These are phyloP conservation scores for Verticillium isaacii DNA, from an alignment of 2,329 filamentous ascomycete species.

Conservation along the genomic window DNA sequence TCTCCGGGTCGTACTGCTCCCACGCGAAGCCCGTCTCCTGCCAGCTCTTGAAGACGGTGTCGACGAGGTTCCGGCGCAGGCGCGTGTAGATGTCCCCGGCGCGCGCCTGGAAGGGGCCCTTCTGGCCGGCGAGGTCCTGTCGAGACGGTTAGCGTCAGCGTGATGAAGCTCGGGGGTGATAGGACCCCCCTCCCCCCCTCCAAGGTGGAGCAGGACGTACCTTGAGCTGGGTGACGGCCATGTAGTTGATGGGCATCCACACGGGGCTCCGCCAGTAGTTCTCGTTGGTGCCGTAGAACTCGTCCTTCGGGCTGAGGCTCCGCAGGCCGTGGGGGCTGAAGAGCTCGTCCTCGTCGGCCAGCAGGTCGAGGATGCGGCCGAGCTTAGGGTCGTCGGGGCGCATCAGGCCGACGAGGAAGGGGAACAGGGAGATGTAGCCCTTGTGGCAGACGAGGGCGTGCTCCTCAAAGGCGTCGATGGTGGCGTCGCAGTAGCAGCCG, in stretches of 20 bases:
- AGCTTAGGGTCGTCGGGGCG: conserved; percentile 69
- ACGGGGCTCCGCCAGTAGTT: conserved; percentile 97
- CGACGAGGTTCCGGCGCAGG: conserved; percentile 78
- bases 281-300: conserved; percentile 83
- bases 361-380: conserved; percentile 68
- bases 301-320: conserved; percentile 78
- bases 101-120: conserved; percentile 62
- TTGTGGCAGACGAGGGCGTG: conserved; percentile 88
- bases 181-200: too few relatives aligned
- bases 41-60: conserved; percentile 87
- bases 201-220: conserved; percentile 45
- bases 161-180: too few relatives aligned
- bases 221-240: conserved; percentile 72
- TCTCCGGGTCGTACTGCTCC: conserved; percentile 97
- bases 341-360: conserved; percentile 78
- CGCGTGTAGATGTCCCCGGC: conserved; percentile 71
- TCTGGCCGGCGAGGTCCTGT: conserved; percentile 59
- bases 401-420: conserved; percentile 81
- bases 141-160: background rate
- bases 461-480: conserved; percentile 93
- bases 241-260: conserved; percentile 96
- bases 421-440: conserved; percentile 90
- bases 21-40: conserved; percentile 90
- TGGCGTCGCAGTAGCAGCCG: conserved; percentile 88
- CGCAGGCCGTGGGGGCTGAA: conserved; percentile 87